These are phyloP conservation scores for Trametes maxima DNA, from an alignment of 768 basidiomycete genomes.

Conservation along the genomic window DNA sequence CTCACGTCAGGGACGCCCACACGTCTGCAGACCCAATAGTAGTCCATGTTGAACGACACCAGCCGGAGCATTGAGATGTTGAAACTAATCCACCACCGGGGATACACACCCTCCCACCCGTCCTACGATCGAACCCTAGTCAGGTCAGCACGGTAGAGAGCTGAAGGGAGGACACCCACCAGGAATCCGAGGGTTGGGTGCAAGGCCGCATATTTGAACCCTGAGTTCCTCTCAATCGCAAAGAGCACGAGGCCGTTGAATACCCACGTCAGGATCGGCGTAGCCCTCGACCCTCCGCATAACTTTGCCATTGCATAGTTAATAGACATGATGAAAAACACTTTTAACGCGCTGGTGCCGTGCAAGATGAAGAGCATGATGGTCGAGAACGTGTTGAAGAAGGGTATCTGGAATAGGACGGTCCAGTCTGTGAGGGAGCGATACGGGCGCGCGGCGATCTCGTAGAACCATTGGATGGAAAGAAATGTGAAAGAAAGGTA, in stretches of 20 bases:
- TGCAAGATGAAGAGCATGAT: conserved; percentile 75
- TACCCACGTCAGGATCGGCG: conserved; percentile 67
- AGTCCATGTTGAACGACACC: conserved; percentile 92
- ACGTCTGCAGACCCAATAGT: conserved; percentile 73
- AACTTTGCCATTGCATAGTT: conserved; percentile 70
- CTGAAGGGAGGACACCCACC: conserved; percentile 46
- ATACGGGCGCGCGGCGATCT: conserved; percentile 27
- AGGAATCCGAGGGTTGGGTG: conserved; percentile 57
- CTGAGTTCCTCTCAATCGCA: conserved; percentile 70
- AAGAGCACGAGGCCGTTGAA: conserved; percentile 79
- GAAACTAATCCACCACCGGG: conserved; percentile 92
- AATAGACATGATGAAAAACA: conserved; percentile 63
- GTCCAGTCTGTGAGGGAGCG: conserved; percentile 30
- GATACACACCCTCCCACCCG: conserved; percentile 70
- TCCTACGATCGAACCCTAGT: conserved; percentile 47
- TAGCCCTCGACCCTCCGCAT: conserved; percentile 44
- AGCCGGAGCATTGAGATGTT: conserved; percentile 96
- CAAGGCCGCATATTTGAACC: conserved; percentile 68
- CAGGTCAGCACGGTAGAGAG: conserved; percentile 4
- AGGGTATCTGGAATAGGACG: conserved; percentile 49
- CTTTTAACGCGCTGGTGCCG: conserved; percentile 78
- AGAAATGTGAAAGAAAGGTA: conserved; percentile 57
- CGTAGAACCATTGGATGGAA: conserved; percentile 53
- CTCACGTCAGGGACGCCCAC: conserved; percentile 47
- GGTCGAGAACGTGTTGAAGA: conserved; percentile 62